Percentiles rank a stretch among this genome's conserved stretches.
phyloP scores from a whole-genome alignment of 1,139 yeast species.

The Kodamaea anthophila region DNA sequence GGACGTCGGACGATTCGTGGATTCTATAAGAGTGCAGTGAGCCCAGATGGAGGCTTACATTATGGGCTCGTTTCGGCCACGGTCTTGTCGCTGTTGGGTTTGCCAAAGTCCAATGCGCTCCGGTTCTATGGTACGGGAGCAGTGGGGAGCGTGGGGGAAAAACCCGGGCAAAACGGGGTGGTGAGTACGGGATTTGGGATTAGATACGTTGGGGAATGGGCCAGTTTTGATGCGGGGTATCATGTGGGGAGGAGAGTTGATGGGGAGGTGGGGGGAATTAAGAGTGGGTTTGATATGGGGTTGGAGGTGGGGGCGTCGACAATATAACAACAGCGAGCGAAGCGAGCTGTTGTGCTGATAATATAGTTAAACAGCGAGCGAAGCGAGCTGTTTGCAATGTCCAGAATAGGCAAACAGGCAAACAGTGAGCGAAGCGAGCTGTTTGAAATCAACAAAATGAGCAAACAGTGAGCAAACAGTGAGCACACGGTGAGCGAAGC shows the following conservation, averaged over 20 bases:
- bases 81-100: constrained; percentile 33
- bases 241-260: constrained; percentile 27
- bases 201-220: constrained; percentile 38
- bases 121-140: constrained; percentile 35
- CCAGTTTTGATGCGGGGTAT: constrained; percentile 44
- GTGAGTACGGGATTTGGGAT: constrained; percentile 39
- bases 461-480: too few species aligned
- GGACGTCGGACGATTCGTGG: constrained; percentile 37
- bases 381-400: too few species aligned
- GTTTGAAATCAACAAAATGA: too few species aligned
- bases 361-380: background rate
- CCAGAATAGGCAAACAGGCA: too few species aligned
- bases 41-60: constrained; percentile 37
- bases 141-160: constrained; percentile 27
- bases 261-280: constrained; percentile 24
- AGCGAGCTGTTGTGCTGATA: constrained; percentile 1
- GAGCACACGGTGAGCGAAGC: too few species aligned
- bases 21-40: constrained; percentile 32
- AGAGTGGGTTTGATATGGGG: constrained; percentile 44
- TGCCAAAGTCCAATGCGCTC: constrained; percentile 28
- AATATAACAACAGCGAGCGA: background rate
- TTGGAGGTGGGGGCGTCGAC: constrained; percentile 39
- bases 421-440: too few species aligned
- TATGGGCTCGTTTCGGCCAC: constrained; percentile 32
- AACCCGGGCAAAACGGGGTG: constrained; percentile 19